Conservation (phyloP, 1,284 basidiomycete genomes). For the Porodaedalea pini region DNA sequence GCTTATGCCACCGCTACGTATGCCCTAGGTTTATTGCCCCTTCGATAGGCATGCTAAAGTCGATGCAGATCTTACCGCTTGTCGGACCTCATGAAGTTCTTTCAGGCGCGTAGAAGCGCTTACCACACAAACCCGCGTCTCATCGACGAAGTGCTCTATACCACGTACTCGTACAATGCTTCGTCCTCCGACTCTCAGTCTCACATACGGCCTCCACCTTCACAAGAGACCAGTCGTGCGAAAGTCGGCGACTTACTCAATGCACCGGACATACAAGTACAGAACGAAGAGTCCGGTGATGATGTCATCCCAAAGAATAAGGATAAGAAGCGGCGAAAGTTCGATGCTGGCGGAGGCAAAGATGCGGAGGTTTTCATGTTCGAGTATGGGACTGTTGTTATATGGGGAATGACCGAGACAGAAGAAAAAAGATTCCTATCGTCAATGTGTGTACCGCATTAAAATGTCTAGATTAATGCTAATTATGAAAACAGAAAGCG, state of each 20-base stretch:
- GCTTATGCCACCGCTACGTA: conserved; percentile 93
- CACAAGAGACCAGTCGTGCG: conserved; percentile 29
- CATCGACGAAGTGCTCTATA: conserved; percentile 81
- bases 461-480: conserved; percentile 18
- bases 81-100: conserved; percentile 83
- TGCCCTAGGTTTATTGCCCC: conserved; percentile 25
- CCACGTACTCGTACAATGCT: conserved; percentile 68
- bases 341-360: conserved; percentile 55
- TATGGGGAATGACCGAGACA: conserved; percentile 94
- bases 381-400: conserved; percentile 90
- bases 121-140: conserved; percentile 83
- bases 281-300: conserved; percentile 20
- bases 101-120: conserved; percentile 73
- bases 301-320: conserved; percentile 30
- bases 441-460: conserved; percentile 64
- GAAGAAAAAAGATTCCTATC: conserved; percentile 88
- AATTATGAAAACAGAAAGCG: conserved; percentile 60
- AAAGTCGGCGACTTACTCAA: conserved; percentile 63
- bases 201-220: conserved; percentile 25
- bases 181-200: conserved; percentile 30
- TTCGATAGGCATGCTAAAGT: background rate
- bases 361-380: conserved; percentile 92
- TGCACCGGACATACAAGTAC: conserved; percentile 56
- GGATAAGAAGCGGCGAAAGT: conserved; percentile 52
- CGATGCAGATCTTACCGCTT: conserved; percentile 78